Conservation (phyloP, 2,329 filamentous ascomycete species). For the Cytospora schulzeri region DNA sequence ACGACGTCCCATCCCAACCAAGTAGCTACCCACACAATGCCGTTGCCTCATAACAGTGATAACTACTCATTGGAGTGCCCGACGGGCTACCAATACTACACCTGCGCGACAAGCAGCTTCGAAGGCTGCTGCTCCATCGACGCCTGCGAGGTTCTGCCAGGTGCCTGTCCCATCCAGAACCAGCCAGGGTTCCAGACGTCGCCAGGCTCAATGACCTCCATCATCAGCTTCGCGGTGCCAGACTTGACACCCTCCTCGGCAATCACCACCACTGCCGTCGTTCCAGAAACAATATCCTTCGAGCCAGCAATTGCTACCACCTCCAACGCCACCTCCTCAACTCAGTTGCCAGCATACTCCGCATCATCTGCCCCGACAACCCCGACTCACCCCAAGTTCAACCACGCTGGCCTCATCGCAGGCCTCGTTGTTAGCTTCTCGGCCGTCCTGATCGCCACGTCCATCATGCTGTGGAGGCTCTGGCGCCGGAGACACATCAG, state of each 20-base stretch:
- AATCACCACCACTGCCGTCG: neutral
- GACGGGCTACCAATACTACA: slow-evolving; percentile 39
- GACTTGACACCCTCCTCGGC: neutral
- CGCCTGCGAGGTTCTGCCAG: slow-evolving; percentile 42
- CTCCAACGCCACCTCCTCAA: neutral
- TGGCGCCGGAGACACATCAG: slow-evolving; percentile 11
- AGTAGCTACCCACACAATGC: neutral
- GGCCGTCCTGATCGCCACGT: slow-evolving; percentile 9
- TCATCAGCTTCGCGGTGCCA: neutral
- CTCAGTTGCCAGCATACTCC: neutral
- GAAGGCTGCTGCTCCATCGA: slow-evolving; percentile 49
- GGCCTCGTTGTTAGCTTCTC: slow-evolving; percentile 6
- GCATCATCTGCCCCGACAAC: neutral
- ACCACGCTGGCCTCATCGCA: slow-evolving; percentile 13
- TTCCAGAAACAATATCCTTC: neutral
- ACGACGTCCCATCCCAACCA: neutral
- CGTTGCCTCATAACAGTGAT: neutral
- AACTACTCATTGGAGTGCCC: slow-evolving; percentile 33
- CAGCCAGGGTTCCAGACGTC: slow-evolving; percentile 17
- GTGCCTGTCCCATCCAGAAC: slow-evolving; percentile 35
- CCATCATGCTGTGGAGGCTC: slow-evolving; percentile 6
- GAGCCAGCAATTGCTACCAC: neutral
- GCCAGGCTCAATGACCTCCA: slow-evolving; percentile 1
- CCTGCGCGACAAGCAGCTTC: slow-evolving; percentile 42
- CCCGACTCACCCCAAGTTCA: neutral